A percentile compares a stretch with the other conserved stretches of the same genome.
Conservation (phyloP, 129 eudicot species). For the Scalesia atractyloides region DNA sequence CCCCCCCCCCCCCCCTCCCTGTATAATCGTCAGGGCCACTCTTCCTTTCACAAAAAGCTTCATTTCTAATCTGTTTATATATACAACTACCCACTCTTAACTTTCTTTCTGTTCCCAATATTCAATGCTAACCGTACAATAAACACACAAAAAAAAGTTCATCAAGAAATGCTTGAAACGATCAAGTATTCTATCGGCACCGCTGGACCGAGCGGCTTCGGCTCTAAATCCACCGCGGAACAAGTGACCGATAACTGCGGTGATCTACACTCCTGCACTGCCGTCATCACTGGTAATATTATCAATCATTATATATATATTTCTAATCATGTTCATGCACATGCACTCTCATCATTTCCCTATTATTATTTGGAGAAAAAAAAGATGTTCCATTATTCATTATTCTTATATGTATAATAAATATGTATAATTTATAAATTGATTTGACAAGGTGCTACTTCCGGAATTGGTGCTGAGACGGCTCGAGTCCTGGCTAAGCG, state of each 20-base stretch:
- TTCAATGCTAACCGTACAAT: constrained; percentile 21
- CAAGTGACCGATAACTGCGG: constrained; percentile 53
- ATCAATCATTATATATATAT: neutral
- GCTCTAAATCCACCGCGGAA: constrained; percentile 93
- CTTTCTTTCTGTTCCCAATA: constrained; percentile 22
- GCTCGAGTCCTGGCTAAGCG: constrained; percentile 91
- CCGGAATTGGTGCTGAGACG: constrained; percentile 98
- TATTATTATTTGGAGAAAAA: constrained; percentile 10
- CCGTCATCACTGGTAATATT: constrained; percentile 72
- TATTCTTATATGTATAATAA: too few species aligned
- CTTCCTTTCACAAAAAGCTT: neutral
- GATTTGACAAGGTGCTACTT: constrained; percentile 70
- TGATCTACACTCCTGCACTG: constrained; percentile 56
- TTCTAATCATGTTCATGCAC: constrained; percentile 32
- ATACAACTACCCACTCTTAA: neutral
- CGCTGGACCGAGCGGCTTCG: constrained; percentile 84
- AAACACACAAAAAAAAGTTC: neutral
- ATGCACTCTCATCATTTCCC: constrained; percentile 38
- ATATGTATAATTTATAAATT: too few species aligned
- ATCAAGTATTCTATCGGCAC: constrained; percentile 75
- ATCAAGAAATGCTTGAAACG: constrained; percentile 55
- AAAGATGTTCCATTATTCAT: neutral
- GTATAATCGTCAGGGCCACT: constrained; percentile 17
- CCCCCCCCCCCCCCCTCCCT: neutral
- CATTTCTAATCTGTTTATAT: constrained; percentile 6